Evolutionary conservation across 768 basidiomycete genomes (phyloP).

Genomic region (Leccinum truebloodii): DNA sequence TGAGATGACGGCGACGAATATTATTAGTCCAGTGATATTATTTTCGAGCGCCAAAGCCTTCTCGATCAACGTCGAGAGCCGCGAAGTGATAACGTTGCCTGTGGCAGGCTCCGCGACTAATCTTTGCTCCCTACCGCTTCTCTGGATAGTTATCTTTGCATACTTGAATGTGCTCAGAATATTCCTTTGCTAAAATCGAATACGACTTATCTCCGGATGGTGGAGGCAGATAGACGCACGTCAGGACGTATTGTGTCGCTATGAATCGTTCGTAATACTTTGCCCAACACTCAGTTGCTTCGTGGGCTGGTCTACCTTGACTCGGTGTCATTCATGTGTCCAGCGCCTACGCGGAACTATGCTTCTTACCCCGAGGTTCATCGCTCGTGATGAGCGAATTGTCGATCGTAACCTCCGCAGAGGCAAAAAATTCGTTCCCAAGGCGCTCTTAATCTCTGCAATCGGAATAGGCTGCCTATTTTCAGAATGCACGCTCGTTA

Average conservation of each 20-base stretch:
- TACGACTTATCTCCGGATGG: too few relatives aligned
- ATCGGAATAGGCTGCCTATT: slow-evolving; percentile 28
- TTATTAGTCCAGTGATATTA: too few relatives aligned
- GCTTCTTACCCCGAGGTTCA: slow-evolving; percentile 18
- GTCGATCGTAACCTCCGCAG: slow-evolving; percentile 23
- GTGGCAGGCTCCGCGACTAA: too few relatives aligned
- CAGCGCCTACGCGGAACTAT: not conserved
- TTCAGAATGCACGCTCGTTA: not conserved
- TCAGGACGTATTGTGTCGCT: slow-evolving; percentile 25
- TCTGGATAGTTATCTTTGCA: too few relatives aligned
- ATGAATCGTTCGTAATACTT: slow-evolving; percentile 24
- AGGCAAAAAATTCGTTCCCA: slow-evolving; percentile 28
- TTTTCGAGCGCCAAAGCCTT: too few relatives aligned
- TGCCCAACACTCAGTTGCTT: slow-evolving; percentile 24
- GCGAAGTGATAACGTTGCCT: too few relatives aligned
- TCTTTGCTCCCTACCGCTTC: too few relatives aligned
- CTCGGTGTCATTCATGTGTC: slow-evolving; percentile 6
- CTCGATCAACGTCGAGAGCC: too few relatives aligned
- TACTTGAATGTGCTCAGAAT: too few relatives aligned
- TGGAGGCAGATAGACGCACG: slow-evolving; percentile 11
- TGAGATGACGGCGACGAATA: too few relatives aligned
- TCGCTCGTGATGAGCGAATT: slow-evolving; percentile 23
- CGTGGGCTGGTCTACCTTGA: slow-evolving; percentile 17
- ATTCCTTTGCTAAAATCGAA: too few relatives aligned
- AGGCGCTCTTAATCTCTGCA: slow-evolving; percentile 30